Evolutionary conservation across 176 grass and related monocot species (phyloP), one percentile per base, ranked within the genome.

Genomic region (Cenchrus purpureus): DNA sequence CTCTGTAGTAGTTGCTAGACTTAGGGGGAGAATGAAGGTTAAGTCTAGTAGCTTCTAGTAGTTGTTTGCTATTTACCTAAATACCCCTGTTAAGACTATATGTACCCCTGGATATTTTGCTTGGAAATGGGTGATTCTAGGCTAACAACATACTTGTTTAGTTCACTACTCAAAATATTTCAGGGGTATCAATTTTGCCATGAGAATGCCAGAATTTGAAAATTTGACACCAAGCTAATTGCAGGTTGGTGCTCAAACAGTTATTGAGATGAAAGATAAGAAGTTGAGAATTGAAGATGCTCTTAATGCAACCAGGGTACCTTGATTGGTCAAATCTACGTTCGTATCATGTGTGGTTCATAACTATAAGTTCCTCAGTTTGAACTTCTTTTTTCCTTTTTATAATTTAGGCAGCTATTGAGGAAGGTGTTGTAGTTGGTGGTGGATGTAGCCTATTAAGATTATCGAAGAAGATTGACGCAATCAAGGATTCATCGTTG

Each of bases 191-290:
- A 65, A 25, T 89, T 82, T 62, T 62, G 55, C 22, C 59, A 62
- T 62, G 20, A 54, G 50, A 70, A 19, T 75, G 50, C 28, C 28
- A 59, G 19, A 74, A 81, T 85, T 65, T 76, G 56, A 69, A 66
- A 88, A 40, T 77, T 69, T 56, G 40, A 9, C 63, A 17, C 63
- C 6, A 87, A 81, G 42, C 68, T 89, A 81, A 82, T 85, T 71
- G 63, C 90, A 98, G 95, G 89, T 95, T 32, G 93, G 95, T 87
- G 93, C 95, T 83, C 95, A 95, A 74, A 98, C 95, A 73, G 64
- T 98, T 48, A 92, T 98, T 45, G 93, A 98, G 79, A 71, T 95
- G 71, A 98, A 98, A 98, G 95, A 98, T 87, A 98, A 95, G 87
- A 95, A 95, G 57, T 79, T 98, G 50, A 95, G 95, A 84, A 80